Evolutionary conservation across 768 basidiomycete genomes (phyloP).

Genomic region (Russula emetica): DNA sequence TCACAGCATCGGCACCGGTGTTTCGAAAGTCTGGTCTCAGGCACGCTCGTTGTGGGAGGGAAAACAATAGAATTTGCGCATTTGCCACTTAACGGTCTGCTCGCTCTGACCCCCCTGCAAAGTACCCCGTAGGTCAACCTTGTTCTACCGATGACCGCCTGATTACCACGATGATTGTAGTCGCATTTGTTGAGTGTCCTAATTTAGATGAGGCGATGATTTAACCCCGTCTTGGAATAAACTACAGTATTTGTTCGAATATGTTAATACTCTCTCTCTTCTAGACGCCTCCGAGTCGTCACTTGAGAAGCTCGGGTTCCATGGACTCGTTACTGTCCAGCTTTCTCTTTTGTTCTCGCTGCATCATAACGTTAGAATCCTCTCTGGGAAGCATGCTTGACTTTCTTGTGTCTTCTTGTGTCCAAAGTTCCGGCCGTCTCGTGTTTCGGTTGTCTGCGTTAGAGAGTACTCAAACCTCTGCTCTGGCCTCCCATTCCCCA

Average conservation of each 20-base stretch:
- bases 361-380: too few relatives aligned
- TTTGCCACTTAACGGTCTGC: neutral
- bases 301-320: neutral
- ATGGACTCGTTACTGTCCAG: too few relatives aligned
- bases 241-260: too few relatives aligned
- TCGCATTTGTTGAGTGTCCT: neutral
- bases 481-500: too few relatives aligned
- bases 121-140: neutral
- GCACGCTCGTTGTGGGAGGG: conserved; percentile 46
- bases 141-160: neutral
- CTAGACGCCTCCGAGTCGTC: neutral
- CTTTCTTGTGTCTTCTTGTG: too few relatives aligned
- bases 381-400: too few relatives aligned
- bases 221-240: neutral
- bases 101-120: neutral
- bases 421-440: too few relatives aligned
- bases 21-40: conserved; percentile 68
- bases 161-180: neutral
- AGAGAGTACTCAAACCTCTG: too few relatives aligned
- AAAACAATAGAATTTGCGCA: neutral
- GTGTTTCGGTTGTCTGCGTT: too few relatives aligned
- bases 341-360: too few relatives aligned
- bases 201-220: neutral
- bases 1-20: conserved; percentile 68
- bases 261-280: neutral